These are phyloP conservation scores for Fusarium citri DNA, from an alignment of 2,329 filamentous ascomycete species.

Conservation along the genomic window DNA sequence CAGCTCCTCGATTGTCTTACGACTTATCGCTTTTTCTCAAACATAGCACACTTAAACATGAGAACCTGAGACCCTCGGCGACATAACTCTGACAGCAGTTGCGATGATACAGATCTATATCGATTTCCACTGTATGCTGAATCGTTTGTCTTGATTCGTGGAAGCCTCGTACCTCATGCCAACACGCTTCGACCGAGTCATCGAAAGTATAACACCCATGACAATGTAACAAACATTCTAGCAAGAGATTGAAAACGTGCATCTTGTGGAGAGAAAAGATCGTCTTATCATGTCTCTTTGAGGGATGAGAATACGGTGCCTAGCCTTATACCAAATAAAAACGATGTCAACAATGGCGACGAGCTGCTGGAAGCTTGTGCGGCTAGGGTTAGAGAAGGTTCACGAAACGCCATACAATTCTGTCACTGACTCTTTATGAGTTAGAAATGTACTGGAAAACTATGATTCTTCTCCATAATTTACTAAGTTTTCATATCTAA, in stretches of 20 bases:
- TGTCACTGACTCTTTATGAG: not conserved
- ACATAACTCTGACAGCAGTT: too few species aligned
- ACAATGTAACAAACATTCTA: not conserved
- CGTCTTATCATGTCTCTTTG: not conserved
- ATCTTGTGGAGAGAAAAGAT: not conserved
- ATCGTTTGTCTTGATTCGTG: not conserved
- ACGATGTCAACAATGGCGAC: not conserved
- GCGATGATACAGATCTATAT: not conserved
- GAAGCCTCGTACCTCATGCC: not conserved
- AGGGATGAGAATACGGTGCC: too few species aligned
- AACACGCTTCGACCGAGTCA: not conserved
- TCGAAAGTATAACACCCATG: not conserved
- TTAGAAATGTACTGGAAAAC: not conserved
- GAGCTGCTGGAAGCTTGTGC: not conserved
- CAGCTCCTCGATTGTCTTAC: rapidly evolving
- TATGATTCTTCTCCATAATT: not conserved
- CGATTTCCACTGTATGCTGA: not conserved
- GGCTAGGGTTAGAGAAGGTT: not conserved
- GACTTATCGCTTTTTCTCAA: not conserved
- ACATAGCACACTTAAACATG: too few species aligned
- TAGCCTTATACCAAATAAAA: not conserved
- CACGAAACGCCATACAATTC: not conserved
- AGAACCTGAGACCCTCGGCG: not conserved
- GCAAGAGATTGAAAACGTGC: too few species aligned
- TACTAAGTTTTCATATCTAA: not conserved